These are phyloP conservation scores for Colletotrichum simmondsii DNA, from an alignment of 2,329 filamentous ascomycete species.

Conservation along the genomic window DNA sequence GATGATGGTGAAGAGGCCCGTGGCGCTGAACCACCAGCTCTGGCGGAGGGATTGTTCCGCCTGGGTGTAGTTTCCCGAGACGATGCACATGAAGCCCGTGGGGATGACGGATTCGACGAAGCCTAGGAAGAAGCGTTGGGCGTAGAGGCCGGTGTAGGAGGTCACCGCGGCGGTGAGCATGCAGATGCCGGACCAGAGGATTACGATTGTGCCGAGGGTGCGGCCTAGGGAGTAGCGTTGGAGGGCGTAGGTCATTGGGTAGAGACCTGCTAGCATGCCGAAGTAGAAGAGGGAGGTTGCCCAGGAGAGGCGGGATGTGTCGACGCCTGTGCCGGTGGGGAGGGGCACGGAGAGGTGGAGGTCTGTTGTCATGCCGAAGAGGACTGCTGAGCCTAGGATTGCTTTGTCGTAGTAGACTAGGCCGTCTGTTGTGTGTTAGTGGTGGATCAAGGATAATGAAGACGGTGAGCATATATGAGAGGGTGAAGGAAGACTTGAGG, in stretches of 20 bases:
- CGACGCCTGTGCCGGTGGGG: constrained; percentile 55
- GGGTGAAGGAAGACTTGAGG: constrained; percentile 34
- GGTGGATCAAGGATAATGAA: background rate
- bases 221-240: constrained; percentile 75
- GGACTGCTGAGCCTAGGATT: constrained; percentile 76
- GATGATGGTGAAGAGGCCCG: constrained; percentile 70
- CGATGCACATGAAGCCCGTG: constrained; percentile 73
- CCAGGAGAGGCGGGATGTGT: constrained; percentile 78
- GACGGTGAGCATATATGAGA: no score
- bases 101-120: constrained; percentile 74
- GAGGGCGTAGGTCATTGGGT: constrained; percentile 77
- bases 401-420: constrained; percentile 66
- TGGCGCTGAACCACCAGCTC: constrained; percentile 74
- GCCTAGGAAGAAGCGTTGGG: constrained; percentile 72
- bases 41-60: constrained; percentile 72
- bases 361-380: constrained; percentile 82
- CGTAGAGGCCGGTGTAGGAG: constrained; percentile 71
- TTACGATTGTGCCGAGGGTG: constrained; percentile 71
- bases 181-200: constrained; percentile 75
- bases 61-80: constrained; percentile 73
- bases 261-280: constrained; percentile 79
- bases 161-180: constrained; percentile 76
- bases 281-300: constrained; percentile 85
- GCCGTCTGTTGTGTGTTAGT: constrained; percentile 39
- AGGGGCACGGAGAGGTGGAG: constrained; percentile 66